A percentile compares a stretch with the other conserved stretches of the same genome.
Evolutionary conservation across 805 yeast species (phyloP).

Genomic region (Pichia scutulata): DNA sequence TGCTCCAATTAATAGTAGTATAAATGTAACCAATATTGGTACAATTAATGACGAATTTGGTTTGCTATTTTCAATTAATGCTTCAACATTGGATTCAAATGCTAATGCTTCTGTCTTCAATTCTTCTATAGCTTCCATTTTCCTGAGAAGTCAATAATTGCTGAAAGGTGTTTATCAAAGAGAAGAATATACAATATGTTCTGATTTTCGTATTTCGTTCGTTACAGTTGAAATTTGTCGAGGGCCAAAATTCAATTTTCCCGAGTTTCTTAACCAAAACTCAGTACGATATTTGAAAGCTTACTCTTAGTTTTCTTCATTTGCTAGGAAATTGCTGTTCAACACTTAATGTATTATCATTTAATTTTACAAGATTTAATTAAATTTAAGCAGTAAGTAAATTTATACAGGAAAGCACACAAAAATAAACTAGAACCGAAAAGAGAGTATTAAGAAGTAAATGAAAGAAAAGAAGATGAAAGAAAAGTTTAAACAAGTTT

Average conservation of each 20-base stretch:
- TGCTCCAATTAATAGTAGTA: conserved; percentile 9
- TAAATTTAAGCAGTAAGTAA: background rate
- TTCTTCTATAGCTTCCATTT: conserved; percentile 7
- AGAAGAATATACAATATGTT: too few species aligned
- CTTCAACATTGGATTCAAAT: background rate
- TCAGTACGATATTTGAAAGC: too few species aligned
- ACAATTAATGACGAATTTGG: conserved; percentile 2
- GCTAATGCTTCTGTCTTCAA: background rate
- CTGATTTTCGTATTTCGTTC: too few species aligned
- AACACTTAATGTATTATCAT: too few species aligned
- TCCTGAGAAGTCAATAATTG: background rate
- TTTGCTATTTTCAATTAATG: background rate
- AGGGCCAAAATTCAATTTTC: background rate
- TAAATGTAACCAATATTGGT: conserved; percentile 9
- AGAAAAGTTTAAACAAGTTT: too few species aligned
- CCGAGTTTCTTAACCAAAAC: background rate
- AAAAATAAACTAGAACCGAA: background rate
- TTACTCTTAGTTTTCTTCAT: too few species aligned
- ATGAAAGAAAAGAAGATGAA: too few species aligned
- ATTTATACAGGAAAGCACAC: background rate
- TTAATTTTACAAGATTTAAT: too few species aligned
- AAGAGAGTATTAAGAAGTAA: background rate
- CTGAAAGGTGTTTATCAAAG: too few species aligned
- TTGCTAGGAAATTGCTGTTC: too few species aligned
- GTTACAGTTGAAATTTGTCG: conserved; percentile 7